Evolutionary conservation across 495 filamentous ascomycete genomes (phyloP).

Genomic region (Pseudoneurospora amorphoporcata): DNA sequence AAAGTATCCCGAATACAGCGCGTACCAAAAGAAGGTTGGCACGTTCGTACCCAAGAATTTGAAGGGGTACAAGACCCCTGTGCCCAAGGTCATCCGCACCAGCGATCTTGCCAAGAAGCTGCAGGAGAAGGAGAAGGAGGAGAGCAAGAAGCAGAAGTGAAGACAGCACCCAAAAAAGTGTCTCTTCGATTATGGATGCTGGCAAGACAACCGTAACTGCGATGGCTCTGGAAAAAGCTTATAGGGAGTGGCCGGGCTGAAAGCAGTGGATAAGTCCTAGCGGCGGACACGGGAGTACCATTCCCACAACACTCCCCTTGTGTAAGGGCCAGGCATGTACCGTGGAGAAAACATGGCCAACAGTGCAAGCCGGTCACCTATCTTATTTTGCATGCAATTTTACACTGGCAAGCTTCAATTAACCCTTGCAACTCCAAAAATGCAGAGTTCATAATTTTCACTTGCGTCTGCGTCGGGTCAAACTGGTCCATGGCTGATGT

Average conservation of each 20-base stretch:
- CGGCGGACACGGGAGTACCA: not conserved
- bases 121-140: slow-evolving; percentile 10
- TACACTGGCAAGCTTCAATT: not conserved
- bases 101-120: slow-evolving; percentile 34
- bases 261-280: not conserved
- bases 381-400: not conserved
- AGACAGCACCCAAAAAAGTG: not conserved
- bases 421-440: not conserved
- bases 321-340: not conserved
- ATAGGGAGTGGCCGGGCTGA: not conserved
- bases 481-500: not conserved
- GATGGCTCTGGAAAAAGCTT: not conserved
- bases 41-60: slow-evolving; percentile 61
- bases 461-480: not conserved
- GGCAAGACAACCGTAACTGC: not conserved
- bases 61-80: slow-evolving; percentile 24
- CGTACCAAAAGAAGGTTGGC: slow-evolving; percentile 75
- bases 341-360: not conserved
- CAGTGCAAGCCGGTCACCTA: not conserved
- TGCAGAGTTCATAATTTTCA: not conserved
- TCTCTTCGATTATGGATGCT: not conserved
- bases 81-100: slow-evolving; percentile 33
- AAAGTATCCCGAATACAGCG: slow-evolving; percentile 83
- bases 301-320: not conserved
- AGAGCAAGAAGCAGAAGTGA: slow-evolving; percentile 29